Evolutionary conservation across 1,139 yeast genomes (phyloP).

Genomic region (Schizosaccharomyces versatilis): DNA sequence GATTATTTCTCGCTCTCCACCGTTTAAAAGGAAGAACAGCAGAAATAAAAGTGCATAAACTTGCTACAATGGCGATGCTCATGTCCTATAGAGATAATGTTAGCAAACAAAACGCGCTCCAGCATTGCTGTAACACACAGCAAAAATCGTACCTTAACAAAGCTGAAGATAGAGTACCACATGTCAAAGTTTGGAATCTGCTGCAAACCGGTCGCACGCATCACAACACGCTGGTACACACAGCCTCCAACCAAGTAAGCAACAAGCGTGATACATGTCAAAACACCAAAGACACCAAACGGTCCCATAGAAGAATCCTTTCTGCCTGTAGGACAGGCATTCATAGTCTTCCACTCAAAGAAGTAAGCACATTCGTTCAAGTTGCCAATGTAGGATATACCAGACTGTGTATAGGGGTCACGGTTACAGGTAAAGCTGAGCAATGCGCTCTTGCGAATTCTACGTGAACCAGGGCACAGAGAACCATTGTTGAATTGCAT

Average conservation of each 20-base stretch:
- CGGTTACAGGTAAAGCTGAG: slow-evolving; percentile 63
- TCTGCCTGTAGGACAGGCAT: slow-evolving; percentile 43
- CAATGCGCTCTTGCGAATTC: slow-evolving; percentile 37
- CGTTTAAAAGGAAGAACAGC: neutral
- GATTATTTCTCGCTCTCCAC: neutral
- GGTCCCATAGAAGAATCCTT: slow-evolving; percentile 6
- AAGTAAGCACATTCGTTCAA: slow-evolving; percentile 58
- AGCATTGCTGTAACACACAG: neutral
- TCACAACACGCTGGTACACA: slow-evolving; percentile 6
- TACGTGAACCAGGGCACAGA: slow-evolving; percentile 34
- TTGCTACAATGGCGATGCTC: neutral
- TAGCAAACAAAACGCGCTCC: neutral
- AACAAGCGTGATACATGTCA: slow-evolving; percentile 5
- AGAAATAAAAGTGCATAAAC: neutral
- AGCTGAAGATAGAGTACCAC: slow-evolving; percentile 5
- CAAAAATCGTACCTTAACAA: neutral
- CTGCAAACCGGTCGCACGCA: slow-evolving; percentile 8
- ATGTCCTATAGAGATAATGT: neutral
- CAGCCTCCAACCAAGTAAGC: slow-evolving; percentile 10
- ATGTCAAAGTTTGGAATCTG: slow-evolving; percentile 9
- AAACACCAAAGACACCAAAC: slow-evolving; percentile 6
- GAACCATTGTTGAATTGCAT: slow-evolving; percentile 55
- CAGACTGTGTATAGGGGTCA: slow-evolving; percentile 37
- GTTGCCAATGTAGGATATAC: slow-evolving; percentile 48
- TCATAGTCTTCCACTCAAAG: slow-evolving; percentile 67